Percentiles rank a stretch among this genome's conserved stretches.
phyloP scores from a whole-genome alignment of 169 alveolate genomes.

The Pseudocohnilembus persalinus region DNA sequence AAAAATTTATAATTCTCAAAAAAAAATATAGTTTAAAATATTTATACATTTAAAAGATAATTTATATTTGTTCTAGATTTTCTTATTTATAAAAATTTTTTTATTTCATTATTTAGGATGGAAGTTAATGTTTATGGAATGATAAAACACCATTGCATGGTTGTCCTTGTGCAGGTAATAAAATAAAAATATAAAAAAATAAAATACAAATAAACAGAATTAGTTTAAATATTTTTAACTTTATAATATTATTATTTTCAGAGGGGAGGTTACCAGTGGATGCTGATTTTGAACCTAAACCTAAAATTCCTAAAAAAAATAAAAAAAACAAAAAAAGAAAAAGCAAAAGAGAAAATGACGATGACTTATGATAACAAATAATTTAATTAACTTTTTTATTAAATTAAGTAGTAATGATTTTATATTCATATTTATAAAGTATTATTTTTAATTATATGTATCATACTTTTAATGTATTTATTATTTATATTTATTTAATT shows the following conservation, averaged over 20 bases:
- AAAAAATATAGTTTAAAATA: too few relatives aligned
- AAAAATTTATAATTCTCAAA: background rate
- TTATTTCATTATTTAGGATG: background rate
- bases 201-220: background rate
- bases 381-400: too few relatives aligned
- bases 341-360: background rate
- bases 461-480: too few relatives aligned
- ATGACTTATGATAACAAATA: background rate
- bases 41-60: too few relatives aligned
- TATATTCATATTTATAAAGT: too few relatives aligned
- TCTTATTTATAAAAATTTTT: too few relatives aligned
- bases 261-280: background rate
- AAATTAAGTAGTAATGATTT: too few relatives aligned
- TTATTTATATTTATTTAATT: too few relatives aligned
- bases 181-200: too few relatives aligned
- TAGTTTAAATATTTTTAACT: background rate
- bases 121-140: background rate
- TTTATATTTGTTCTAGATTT: too few relatives aligned
- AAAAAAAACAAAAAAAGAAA: background rate
- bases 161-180: background rate
- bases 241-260: too few relatives aligned
- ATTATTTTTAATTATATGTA: too few relatives aligned
- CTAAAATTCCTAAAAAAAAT: background rate
- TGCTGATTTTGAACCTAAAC: background rate
- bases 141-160: background rate